Percentiles rank a stretch among this genome's conserved stretches.
Evolutionary conservation across 1,284 basidiomycete species (phyloP).

Genomic region (Malassezia psittaci): DNA sequence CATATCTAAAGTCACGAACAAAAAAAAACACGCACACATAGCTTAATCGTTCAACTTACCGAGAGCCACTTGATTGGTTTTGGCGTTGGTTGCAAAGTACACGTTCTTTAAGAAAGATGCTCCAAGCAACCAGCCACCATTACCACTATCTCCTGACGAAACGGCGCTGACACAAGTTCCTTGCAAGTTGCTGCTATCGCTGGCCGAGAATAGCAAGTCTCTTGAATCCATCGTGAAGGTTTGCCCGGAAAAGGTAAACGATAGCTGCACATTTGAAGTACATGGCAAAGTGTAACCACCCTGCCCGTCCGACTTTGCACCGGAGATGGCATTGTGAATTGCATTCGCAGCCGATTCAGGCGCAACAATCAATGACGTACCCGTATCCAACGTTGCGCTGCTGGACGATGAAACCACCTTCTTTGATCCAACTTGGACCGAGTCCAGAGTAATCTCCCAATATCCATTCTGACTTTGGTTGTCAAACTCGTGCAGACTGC

Average conservation of each 20-base stretch:
- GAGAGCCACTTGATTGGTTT: slow-evolving; percentile 61
- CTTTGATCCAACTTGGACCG: slow-evolving; percentile 56
- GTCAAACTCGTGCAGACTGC: slow-evolving; percentile 38
- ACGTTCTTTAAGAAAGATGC: slow-evolving; percentile 48
- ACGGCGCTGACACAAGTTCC: slow-evolving; percentile 69
- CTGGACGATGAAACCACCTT: slow-evolving; percentile 54
- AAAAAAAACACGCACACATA: not conserved
- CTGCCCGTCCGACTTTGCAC: slow-evolving; percentile 51
- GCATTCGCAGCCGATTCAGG: slow-evolving; percentile 53
- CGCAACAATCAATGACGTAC: slow-evolving; percentile 49
- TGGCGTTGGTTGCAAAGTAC: slow-evolving; percentile 60
- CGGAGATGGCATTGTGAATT: slow-evolving; percentile 57
- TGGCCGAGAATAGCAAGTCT: slow-evolving; percentile 63
- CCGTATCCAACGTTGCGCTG: slow-evolving; percentile 45
- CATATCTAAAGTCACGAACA: not conserved
- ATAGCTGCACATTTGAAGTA: slow-evolving; percentile 58
- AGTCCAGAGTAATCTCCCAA: slow-evolving; percentile 63
- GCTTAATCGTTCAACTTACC: slow-evolving; percentile 49
- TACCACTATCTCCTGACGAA: slow-evolving; percentile 53
- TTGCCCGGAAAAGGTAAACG: slow-evolving; percentile 58
- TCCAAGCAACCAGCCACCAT: slow-evolving; percentile 60
- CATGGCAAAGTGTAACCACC: slow-evolving; percentile 66
- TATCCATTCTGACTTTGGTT: slow-evolving; percentile 53
- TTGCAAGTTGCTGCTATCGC: slow-evolving; percentile 56
- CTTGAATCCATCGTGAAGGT: slow-evolving; percentile 52